Conservation (phyloP, 352 stramenopile genomes). For the Globisporangium nagaii region DNA sequence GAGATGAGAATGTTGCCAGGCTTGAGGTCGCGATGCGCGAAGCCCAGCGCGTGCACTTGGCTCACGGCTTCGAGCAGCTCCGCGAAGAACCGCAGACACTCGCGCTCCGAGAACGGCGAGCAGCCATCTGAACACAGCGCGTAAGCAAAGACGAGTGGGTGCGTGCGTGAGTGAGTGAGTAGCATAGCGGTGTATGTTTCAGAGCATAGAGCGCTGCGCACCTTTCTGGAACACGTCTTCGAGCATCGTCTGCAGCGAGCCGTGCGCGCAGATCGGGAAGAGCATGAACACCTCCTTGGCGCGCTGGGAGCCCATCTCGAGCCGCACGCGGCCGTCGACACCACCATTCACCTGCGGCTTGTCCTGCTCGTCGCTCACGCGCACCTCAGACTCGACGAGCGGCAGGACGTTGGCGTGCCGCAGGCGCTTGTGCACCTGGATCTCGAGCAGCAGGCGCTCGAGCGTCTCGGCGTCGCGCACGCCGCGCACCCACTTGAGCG, state of each 20-base stretch:
- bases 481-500: conserved; percentile 63
- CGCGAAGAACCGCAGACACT: conserved; percentile 47
- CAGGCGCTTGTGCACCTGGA: conserved; percentile 59
- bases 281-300: conserved; percentile 61
- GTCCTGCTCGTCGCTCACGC: not conserved
- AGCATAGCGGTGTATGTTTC: not conserved
- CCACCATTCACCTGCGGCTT: not conserved
- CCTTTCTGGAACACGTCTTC: conserved; percentile 24
- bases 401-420: conserved; percentile 46
- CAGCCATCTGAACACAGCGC: not conserved
- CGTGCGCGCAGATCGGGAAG: conserved; percentile 41
- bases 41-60: conserved; percentile 48
- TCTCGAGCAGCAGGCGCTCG: conserved; percentile 57
- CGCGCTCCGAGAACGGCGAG: conserved; percentile 33
- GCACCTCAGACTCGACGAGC: conserved; percentile 50
- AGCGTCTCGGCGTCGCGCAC: conserved; percentile 51
- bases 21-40: conserved; percentile 77
- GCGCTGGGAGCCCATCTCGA: not conserved
- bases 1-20: conserved; percentile 67
- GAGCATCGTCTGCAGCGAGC: conserved; percentile 54
- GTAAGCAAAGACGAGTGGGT: not conserved
- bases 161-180: not conserved
- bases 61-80: conserved; percentile 48
- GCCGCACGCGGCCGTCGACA: not conserved
- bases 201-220: conserved; percentile 1